Conservation (phyloP, 2,329 filamentous ascomycete species). For the Colletotrichum sojae region DNA sequence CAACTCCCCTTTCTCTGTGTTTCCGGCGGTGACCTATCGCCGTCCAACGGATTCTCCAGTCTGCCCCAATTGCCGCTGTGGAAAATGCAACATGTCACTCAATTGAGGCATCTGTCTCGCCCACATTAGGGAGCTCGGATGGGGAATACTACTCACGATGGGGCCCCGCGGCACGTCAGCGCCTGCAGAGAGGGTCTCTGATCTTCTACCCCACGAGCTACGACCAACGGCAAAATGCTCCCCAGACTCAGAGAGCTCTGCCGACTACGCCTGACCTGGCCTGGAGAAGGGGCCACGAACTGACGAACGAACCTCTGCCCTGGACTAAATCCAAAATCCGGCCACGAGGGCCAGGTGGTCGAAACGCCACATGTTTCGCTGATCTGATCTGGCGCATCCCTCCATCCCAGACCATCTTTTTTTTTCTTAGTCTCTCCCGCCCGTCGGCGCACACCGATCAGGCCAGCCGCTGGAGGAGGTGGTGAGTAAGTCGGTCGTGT, state of each 20-base stretch:
- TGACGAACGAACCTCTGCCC: neutral
- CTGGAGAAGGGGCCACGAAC: neutral
- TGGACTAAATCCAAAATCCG: neutral
- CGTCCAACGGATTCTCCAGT: constrained; percentile 1
- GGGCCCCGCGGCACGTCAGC: constrained; percentile 11
- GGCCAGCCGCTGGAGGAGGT: neutral
- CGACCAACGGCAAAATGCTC: neutral
- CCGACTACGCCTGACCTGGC: neutral
- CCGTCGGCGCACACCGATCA: constrained; percentile 26
- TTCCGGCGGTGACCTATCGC: constrained; percentile 11
- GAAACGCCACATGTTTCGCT: constrained; percentile 18
- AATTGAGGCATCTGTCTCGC: neutral
- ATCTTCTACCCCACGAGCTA: neutral
- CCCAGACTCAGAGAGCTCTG: neutral
- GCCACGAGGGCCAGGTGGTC: neutral
- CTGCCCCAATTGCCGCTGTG: constrained; percentile 12
- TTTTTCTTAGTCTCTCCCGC: too few species aligned
- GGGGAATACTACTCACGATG: constrained; percentile 15
- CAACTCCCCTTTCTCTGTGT: constrained; percentile 15
- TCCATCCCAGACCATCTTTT: too few species aligned
- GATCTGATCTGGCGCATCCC: constrained; percentile 20
- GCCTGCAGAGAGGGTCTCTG: constrained; percentile 9
- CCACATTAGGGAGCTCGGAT: neutral
- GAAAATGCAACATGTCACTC: neutral
- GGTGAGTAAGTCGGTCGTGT: neutral